These are phyloP conservation scores for Globisporangium ultimum DNA, from an alignment of 352 stramenopile genomes.

Conservation along the genomic window DNA sequence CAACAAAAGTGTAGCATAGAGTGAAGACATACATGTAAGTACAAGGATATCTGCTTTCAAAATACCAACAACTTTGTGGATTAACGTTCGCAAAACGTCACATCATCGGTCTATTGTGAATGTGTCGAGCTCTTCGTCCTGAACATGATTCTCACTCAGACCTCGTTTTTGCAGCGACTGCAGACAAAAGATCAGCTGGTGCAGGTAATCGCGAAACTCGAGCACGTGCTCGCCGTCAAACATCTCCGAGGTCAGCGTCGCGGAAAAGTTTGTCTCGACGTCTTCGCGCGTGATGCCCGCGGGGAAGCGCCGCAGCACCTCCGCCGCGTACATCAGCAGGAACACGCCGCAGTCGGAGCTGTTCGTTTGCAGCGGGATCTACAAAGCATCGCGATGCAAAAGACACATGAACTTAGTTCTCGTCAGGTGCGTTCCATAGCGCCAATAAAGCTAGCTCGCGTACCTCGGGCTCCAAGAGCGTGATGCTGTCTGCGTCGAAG, in stretches of 20 bases:
- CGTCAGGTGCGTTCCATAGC: background rate
- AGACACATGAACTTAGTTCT: background rate
- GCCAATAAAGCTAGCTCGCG: conserved; percentile 6
- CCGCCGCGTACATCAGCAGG: conserved; percentile 72
- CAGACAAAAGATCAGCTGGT: conserved; percentile 73
- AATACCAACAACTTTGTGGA: too few species aligned
- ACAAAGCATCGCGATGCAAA: background rate
- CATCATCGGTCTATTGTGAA: conserved; percentile 48
- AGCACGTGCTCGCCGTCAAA: conserved; percentile 63
- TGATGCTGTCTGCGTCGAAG: conserved; percentile 43
- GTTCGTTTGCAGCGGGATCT: conserved; percentile 92
- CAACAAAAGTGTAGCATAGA: too few species aligned
- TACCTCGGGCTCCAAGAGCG: conserved; percentile 78
- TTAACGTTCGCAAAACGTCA: too few species aligned
- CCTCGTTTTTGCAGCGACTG: conserved; percentile 52
- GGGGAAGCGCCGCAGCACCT: conserved; percentile 62
- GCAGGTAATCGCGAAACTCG: conserved; percentile 78
- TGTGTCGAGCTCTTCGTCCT: conserved; percentile 51
- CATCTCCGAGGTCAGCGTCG: conserved; percentile 50
- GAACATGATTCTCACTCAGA: conserved; percentile 37
- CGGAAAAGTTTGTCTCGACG: conserved; percentile 37
- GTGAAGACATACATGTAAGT: too few species aligned
- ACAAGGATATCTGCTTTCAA: background rate
- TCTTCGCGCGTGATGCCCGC: conserved; percentile 50
- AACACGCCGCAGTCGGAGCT: conserved; percentile 92